Conservation (phyloP, 176 grass and related monocot species). For the Cocos nucifera region DNA sequence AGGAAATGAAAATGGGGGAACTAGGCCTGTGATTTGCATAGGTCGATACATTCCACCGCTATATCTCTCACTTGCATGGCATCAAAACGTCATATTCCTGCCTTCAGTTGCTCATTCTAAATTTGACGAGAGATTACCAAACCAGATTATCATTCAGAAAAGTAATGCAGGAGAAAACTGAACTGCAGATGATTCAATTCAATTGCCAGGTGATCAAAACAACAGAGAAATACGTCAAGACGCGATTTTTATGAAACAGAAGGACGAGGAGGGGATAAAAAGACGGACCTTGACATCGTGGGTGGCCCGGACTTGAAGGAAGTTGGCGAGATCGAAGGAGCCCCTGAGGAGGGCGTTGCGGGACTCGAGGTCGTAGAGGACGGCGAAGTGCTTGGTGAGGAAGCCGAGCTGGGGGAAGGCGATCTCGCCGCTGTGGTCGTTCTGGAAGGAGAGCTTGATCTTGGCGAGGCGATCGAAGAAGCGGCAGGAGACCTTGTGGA, state of each 20-base stretch:
- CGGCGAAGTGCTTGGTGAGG: slow-evolving; percentile 33
- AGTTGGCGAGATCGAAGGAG: slow-evolving; percentile 17
- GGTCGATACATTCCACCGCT: too few species aligned
- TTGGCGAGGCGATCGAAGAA: slow-evolving; percentile 39
- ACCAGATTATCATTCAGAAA: too few species aligned
- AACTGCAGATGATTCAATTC: too few species aligned
- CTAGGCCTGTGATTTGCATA: too few species aligned
- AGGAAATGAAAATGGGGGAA: too few species aligned
- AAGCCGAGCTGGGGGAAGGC: slow-evolving; percentile 25
- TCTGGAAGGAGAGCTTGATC: slow-evolving; percentile 31
- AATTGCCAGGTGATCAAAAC: background rate
- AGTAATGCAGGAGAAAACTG: too few species aligned
- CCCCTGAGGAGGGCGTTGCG: slow-evolving; percentile 28
- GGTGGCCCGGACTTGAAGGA: slow-evolving; percentile 21
- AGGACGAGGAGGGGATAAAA: background rate
- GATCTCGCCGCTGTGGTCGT: slow-evolving; percentile 20
- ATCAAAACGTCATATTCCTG: too few species aligned
- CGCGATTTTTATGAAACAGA: background rate
- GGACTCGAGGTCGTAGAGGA: slow-evolving; percentile 30
- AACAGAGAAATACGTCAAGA: background rate
- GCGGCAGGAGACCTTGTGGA: slow-evolving; percentile 45
- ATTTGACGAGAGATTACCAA: too few species aligned
- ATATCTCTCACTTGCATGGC: too few species aligned
- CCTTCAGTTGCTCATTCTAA: too few species aligned
- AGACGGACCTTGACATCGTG: slow-evolving; percentile 32